Base-by-base conservation (phyloP, 176 grass and related monocot species). In the Saccharum spontaneum region DNA sequence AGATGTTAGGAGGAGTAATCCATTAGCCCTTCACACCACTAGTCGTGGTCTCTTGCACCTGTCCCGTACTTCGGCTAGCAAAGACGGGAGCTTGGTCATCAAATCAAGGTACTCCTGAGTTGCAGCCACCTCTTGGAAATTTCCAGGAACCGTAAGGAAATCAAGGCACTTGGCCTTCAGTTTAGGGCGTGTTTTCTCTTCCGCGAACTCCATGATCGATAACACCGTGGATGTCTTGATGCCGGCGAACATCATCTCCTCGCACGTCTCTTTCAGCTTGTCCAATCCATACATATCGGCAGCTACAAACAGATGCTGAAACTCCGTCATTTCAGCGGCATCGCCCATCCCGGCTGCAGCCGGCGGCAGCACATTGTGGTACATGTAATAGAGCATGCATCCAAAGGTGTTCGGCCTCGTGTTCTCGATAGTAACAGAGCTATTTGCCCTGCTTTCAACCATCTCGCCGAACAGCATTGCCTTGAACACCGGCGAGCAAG, bases 151-250 rank as follows among this genome's bases (percentile, higher is more conserved):
- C 0, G 64, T 1, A 3, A 86, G 76, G 55, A 86, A 79, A 79
- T 79, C 76, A 79, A 86, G 59, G 84, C 75, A 85, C 64, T 18
- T 70, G 4, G 4, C 12, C 20, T 85, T 85, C 2, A 85, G 83
- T 44, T 16, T 61, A 18, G 17, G 18, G 24, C 54, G 46, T 4
- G 57, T 7, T 3, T 28, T 9, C 40, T 26, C 10, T 24, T 73
- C 67, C 2, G 54, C 55, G 6, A 31, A 36, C 64, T 36, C 30
- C 64, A 67, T 3, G 4, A 17, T 33, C 14, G 65, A 68, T 0
- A 68, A 1, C 65, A 68, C 65, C 33, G 31, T 37, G 31, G 65
- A 68, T 1, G 14, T 9, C 33, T 9, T 37, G 65, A 68, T 10
- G 65, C 65, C 33, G 2, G 33, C 31, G 6, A 6, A 10, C 31